A percentile compares a stretch with the other conserved stretches of the same genome.
Conservation (phyloP, 192 early-diverging fungal genomes). For the Lobosporangium transversale region DNA sequence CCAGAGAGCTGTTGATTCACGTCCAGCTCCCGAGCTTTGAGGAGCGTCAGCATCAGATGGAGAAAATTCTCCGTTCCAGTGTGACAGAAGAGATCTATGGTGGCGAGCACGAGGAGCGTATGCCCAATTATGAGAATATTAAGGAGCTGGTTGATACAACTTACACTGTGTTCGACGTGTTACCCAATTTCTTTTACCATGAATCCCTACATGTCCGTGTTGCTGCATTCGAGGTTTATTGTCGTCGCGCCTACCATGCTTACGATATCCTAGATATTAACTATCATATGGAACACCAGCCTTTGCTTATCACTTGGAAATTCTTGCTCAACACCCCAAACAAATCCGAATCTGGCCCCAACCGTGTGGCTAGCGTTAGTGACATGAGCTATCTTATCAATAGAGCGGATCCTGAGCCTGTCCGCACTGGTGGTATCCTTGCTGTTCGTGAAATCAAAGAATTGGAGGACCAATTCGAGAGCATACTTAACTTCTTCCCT, state of each 20-base stretch:
- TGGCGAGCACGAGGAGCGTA: slow-evolving; percentile 73
- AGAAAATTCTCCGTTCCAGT: slow-evolving; percentile 80
- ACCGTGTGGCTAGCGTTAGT: slow-evolving; percentile 80
- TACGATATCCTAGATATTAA: slow-evolving; percentile 92
- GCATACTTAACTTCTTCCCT: slow-evolving; percentile 70
- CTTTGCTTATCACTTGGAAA: slow-evolving; percentile 81
- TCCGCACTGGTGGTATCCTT: slow-evolving; percentile 90
- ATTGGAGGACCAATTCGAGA: slow-evolving; percentile 70
- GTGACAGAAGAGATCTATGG: slow-evolving; percentile 83
- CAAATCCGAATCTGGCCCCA: slow-evolving; percentile 60
- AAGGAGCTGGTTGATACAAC: slow-evolving; percentile 91
- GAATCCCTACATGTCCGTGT: slow-evolving; percentile 76
- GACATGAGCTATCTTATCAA: slow-evolving; percentile 84
- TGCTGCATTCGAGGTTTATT: slow-evolving; percentile 95
- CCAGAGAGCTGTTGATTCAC: slow-evolving; percentile 93
- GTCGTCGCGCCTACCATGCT: slow-evolving; percentile 96
- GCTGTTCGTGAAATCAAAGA: slow-evolving; percentile 75
- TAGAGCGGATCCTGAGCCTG: slow-evolving; percentile 73
- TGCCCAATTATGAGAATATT: slow-evolving; percentile 79
- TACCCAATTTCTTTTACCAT: slow-evolving; percentile 95
- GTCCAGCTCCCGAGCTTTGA: slow-evolving; percentile 92
- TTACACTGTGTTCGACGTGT: slow-evolving; percentile 94
- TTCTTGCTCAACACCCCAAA: slow-evolving; percentile 74
- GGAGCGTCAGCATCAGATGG: slow-evolving; percentile 87
- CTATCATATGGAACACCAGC: slow-evolving; percentile 70